phyloP scores from a whole-genome alignment of 305 asterid species.

The Coffea humblotiana region DNA sequence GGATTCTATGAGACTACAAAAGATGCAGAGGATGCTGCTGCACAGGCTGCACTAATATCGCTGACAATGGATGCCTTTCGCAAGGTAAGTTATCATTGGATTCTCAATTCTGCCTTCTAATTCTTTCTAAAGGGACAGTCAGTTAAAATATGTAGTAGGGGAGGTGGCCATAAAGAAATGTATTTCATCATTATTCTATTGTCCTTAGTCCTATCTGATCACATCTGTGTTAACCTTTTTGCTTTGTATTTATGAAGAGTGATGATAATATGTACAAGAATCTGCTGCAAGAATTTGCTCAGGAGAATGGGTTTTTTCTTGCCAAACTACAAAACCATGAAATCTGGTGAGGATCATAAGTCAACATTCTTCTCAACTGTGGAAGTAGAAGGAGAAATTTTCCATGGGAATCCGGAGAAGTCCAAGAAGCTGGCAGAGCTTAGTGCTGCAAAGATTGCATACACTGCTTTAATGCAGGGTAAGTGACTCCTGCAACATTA shows the following conservation, averaged over 20 bases:
- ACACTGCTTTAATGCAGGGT: slow-evolving; percentile 34
- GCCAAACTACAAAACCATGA: slow-evolving; percentile 35
- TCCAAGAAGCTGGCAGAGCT: slow-evolving; percentile 50
- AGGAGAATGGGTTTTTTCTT: slow-evolving; percentile 25
- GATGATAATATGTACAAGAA: slow-evolving; percentile 34
- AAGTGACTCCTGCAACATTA: neutral
- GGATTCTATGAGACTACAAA: slow-evolving; percentile 24
- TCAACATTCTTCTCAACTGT: slow-evolving; percentile 35
- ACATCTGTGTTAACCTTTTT: neutral
- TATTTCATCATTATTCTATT: neutral
- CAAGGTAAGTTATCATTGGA: slow-evolving; percentile 30
- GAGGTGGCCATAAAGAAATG: no score
- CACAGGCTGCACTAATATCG: slow-evolving; percentile 44
- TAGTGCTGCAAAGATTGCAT: slow-evolving; percentile 55
- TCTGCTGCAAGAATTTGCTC: slow-evolving; percentile 32
- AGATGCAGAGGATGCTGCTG: slow-evolving; percentile 47
- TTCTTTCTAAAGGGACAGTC: no score
- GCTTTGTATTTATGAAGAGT: slow-evolving; percentile 19
- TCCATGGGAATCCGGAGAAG: slow-evolving; percentile 38
- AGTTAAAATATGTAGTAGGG: no score
- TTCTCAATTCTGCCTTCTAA: neutral
- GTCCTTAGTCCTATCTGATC: neutral
- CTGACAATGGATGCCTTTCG: slow-evolving; percentile 31
- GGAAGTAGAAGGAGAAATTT: slow-evolving; percentile 44
- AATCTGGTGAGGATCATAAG: slow-evolving; percentile 16